phyloP scores from a whole-genome alignment of 1,284 basidiomycete genomes.

The Calocybe gambosa region DNA sequence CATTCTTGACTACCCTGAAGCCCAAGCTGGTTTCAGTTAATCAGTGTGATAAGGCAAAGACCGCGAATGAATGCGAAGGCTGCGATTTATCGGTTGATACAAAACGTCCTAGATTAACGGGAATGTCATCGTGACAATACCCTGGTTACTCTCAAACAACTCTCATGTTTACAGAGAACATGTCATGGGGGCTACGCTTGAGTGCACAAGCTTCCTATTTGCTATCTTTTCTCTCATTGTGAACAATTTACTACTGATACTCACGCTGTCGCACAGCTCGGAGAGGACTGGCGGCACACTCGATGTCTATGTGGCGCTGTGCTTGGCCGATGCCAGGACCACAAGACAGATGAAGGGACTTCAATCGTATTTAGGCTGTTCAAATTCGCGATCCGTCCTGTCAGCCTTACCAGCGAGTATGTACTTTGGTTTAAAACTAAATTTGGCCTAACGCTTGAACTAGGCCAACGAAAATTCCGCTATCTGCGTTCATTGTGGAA shows the following conservation, averaged over 20 bases:
- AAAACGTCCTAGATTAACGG: constrained; percentile 72
- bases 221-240: neutral
- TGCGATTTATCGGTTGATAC: constrained; percentile 74
- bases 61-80: constrained; percentile 31
- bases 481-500: constrained; percentile 79
- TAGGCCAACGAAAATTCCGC: constrained; percentile 60
- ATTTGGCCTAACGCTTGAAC: neutral
- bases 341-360: constrained; percentile 29
- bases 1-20: constrained; percentile 28
- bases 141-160: constrained; percentile 69
- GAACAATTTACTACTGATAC: constrained; percentile 13
- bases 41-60: constrained; percentile 17
- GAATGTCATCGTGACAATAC: constrained; percentile 18
- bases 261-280: constrained; percentile 29
- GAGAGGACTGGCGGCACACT: constrained; percentile 58
- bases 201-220: constrained; percentile 49
- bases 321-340: constrained; percentile 63
- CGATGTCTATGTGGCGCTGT: constrained; percentile 76
- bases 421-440: constrained; percentile 20
- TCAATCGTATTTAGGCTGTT: constrained; percentile 58
- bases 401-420: constrained; percentile 59
- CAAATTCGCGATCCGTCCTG: constrained; percentile 77
- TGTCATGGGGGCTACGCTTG: constrained; percentile 81
- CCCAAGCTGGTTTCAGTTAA: constrained; percentile 47
- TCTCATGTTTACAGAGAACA: constrained; percentile 60